phyloP scores from a whole-genome alignment of 2,329 filamentous ascomycete genomes.

The Clonostachys chloroleuca region DNA sequence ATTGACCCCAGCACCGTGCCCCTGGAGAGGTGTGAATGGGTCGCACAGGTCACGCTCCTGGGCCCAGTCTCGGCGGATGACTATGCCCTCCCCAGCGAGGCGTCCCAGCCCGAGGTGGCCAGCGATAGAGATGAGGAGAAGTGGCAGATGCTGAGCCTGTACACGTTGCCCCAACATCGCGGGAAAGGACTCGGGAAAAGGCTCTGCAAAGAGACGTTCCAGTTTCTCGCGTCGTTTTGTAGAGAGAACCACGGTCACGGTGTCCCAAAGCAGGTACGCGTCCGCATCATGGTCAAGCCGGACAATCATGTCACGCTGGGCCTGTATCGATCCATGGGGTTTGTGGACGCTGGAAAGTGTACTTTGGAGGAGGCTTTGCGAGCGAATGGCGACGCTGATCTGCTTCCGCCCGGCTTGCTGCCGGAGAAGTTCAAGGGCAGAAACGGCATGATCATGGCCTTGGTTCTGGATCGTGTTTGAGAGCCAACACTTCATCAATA shows the following conservation, averaged over 20 bases:
- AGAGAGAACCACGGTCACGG: background rate
- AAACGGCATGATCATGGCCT: background rate
- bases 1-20: background rate
- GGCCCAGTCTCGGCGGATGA: slow-evolving; percentile 1
- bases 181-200: slow-evolving; percentile 4
- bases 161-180: slow-evolving; percentile 5
- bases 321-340: background rate
- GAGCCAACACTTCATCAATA: too few species aligned
- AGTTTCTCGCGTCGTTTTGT: slow-evolving; percentile 1
- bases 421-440: background rate
- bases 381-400: slow-evolving; percentile 1
- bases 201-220: slow-evolving; percentile 5
- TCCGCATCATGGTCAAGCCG: slow-evolving; percentile 1
- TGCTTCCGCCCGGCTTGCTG: background rate
- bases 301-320: background rate
- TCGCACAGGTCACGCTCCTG: slow-evolving; percentile 5
- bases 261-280: background rate
- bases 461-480: background rate
- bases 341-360: background rate
- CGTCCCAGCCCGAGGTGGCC: background rate
- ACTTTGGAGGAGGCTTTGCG: slow-evolving; percentile 1
- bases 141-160: slow-evolving; percentile 9
- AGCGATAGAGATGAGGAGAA: slow-evolving; percentile 2
- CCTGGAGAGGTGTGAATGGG: background rate
- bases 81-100: background rate